phyloP scores from a whole-genome alignment of 805 yeast species.

The Candida tallmaniae region DNA sequence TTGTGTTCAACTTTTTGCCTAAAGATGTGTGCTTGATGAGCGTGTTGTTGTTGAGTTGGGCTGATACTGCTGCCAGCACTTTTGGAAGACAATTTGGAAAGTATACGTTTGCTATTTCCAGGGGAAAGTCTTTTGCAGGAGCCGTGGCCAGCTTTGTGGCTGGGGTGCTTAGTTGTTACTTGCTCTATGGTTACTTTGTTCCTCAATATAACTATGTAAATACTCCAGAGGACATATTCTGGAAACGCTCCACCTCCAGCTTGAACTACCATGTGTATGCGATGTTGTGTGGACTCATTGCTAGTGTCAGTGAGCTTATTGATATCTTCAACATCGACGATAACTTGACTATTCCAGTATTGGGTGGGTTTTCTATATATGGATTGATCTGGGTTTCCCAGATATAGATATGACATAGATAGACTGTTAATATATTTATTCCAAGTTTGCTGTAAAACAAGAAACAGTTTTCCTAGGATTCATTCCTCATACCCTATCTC shows the following conservation, averaged over 20 bases:
- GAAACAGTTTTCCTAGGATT: background rate
- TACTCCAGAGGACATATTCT: conserved; percentile 53
- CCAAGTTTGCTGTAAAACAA: too few relatives aligned
- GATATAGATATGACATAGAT: background rate
- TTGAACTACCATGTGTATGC: conserved; percentile 53
- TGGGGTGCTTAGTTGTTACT: conserved; percentile 63
- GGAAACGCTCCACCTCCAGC: conserved; percentile 58
- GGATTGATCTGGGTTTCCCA: conserved; percentile 29
- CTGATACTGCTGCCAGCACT: conserved; percentile 95
- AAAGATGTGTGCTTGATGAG: conserved; percentile 80
- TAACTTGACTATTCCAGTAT: conserved; percentile 88
- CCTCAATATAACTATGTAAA: conserved; percentile 56
- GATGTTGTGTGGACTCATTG: conserved; percentile 69
- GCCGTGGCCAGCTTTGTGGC: conserved; percentile 77
- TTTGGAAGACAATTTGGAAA: conserved; percentile 84
- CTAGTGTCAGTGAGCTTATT: conserved; percentile 82
- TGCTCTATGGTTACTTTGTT: conserved; percentile 69
- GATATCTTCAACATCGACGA: conserved; percentile 80
- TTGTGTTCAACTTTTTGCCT: conserved; percentile 66
- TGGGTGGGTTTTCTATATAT: conserved; percentile 66
- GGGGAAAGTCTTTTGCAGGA: conserved; percentile 85
- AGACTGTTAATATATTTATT: conserved; percentile 1
- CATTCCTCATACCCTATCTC: background rate
- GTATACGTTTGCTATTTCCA: conserved; percentile 71
- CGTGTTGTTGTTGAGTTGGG: conserved; percentile 85